A percentile compares a stretch with the other conserved stretches of the same genome.
phyloP scores from a whole-genome alignment of 352 stramenopile species.

The Phytophthora multivora region DNA sequence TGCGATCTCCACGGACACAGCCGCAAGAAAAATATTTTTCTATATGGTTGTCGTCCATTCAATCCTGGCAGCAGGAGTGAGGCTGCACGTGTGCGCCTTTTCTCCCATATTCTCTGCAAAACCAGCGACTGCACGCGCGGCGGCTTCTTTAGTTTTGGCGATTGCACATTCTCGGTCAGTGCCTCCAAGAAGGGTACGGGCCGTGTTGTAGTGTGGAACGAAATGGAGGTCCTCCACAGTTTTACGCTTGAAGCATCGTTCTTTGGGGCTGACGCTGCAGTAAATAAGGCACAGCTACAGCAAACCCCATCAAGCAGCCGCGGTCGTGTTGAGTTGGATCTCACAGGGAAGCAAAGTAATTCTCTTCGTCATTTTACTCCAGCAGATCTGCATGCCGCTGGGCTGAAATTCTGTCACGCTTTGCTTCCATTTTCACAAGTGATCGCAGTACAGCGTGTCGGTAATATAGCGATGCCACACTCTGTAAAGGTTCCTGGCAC shows the following conservation, averaged over 20 bases:
- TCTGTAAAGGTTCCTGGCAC: not conserved
- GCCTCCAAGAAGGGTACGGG: constrained; percentile 65
- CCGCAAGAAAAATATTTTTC: constrained; percentile 89
- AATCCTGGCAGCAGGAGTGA: constrained; percentile 43
- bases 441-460: constrained; percentile 45
- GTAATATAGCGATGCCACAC: not conserved
- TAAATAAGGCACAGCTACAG: constrained; percentile 15
- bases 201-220: constrained; percentile 68
- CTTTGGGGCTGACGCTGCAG: constrained; percentile 51
- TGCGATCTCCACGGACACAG: constrained; percentile 92
- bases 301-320: constrained; percentile 9
- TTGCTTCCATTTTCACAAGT: constrained; percentile 69
- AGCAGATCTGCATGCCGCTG: constrained; percentile 54
- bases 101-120: constrained; percentile 74
- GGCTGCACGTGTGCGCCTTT: constrained; percentile 61
- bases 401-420: constrained; percentile 56
- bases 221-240: constrained; percentile 71
- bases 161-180: constrained; percentile 78
- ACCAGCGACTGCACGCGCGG: constrained; percentile 42
- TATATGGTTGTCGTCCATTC: constrained; percentile 78
- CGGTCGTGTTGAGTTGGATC: constrained; percentile 19
- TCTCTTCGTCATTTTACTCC: constrained; percentile 52
- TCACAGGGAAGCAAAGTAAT: constrained; percentile 8
- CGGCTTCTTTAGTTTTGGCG: constrained; percentile 66
- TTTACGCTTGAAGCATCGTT: constrained; percentile 84